Conservation (phyloP, 495 filamentous ascomycete species). For the Podospora bellae-mahoneyi region DNA sequence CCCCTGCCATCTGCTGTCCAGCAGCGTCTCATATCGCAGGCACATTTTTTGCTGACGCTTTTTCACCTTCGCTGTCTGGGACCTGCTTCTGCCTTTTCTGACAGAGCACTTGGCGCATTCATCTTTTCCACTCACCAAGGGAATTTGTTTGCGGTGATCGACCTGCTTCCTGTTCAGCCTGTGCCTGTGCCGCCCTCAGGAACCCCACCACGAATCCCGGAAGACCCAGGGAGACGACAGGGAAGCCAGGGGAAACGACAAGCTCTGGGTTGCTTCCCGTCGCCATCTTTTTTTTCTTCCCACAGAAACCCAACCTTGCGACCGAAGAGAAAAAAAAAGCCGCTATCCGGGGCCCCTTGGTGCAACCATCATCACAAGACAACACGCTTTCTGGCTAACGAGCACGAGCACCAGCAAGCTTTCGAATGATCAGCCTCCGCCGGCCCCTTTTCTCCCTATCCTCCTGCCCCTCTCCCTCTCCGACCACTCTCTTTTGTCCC, state of each 20-base stretch:
- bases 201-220: conserved; percentile 29
- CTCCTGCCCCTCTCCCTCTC: conserved; percentile 20
- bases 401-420: conserved; percentile 1
- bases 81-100: conserved; percentile 26
- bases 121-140: conserved; percentile 10
- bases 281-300: conserved; percentile 18
- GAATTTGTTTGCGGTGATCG: conserved; percentile 19
- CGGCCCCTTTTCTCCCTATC: conserved; percentile 2
- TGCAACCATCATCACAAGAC: conserved; percentile 22
- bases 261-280: conserved; percentile 19
- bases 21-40: conserved; percentile 14
- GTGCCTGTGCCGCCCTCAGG: conserved; percentile 30
- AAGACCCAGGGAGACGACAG: conserved; percentile 16
- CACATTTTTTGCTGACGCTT: conserved; percentile 6
- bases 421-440: conserved; percentile 21
- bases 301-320: conserved; percentile 16
- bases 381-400: conserved; percentile 15
- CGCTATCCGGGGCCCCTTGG: conserved; percentile 4
- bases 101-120: conserved; percentile 14
- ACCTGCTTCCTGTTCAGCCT: conserved; percentile 18
- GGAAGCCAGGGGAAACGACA: conserved; percentile 5
- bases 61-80: conserved; percentile 13
- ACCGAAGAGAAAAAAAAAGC: conserved; percentile 10
- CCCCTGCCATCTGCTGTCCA: conserved; percentile 22
- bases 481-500: conserved; percentile 26